A percentile compares a stretch with the other conserved stretches of the same genome.
Evolutionary conservation across 768 basidiomycete species (phyloP).

Genomic region (Phaffia australis): DNA sequence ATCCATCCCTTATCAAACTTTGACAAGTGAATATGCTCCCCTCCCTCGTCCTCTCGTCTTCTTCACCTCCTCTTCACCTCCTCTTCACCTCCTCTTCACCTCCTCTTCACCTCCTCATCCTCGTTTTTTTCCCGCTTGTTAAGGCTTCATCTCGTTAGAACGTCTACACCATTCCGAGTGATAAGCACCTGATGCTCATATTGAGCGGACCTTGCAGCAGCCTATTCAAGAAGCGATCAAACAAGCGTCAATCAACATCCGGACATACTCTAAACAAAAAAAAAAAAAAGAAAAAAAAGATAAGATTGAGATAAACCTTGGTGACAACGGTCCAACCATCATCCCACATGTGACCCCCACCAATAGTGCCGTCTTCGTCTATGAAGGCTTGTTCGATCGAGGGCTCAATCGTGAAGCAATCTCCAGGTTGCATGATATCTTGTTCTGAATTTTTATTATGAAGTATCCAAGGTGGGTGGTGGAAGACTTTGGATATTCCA

Average conservation of each 20-base stretch:
- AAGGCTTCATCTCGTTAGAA: conserved; percentile 49
- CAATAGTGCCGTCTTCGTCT: conserved; percentile 44
- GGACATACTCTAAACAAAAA: not conserved
- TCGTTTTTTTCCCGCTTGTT: too few relatives aligned
- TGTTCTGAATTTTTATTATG: conserved; percentile 43
- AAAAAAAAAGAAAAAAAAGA: not conserved
- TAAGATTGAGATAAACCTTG: conserved; percentile 46
- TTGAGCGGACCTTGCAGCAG: conserved; percentile 70
- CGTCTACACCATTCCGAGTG: conserved; percentile 63
- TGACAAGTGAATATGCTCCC: not conserved
- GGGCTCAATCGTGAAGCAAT: conserved; percentile 91
- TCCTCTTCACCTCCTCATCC: not conserved
- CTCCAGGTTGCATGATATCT: conserved; percentile 66
- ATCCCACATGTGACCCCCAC: conserved; percentile 65
- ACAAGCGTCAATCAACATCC: conserved; percentile 3
- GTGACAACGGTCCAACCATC: conserved; percentile 93
- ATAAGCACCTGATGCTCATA: conserved; percentile 82
- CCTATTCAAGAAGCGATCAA: conserved; percentile 41
- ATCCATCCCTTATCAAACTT: too few relatives aligned
- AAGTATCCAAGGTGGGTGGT: conserved; percentile 69
- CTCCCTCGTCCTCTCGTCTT: too few relatives aligned
- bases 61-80: not conserved
- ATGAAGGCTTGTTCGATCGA: conserved; percentile 51
- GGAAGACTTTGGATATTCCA: conserved; percentile 73
- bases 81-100: not conserved